phyloP scores from a whole-genome alignment of 257 asterid genomes.

The Ilex aquifolium region DNA sequence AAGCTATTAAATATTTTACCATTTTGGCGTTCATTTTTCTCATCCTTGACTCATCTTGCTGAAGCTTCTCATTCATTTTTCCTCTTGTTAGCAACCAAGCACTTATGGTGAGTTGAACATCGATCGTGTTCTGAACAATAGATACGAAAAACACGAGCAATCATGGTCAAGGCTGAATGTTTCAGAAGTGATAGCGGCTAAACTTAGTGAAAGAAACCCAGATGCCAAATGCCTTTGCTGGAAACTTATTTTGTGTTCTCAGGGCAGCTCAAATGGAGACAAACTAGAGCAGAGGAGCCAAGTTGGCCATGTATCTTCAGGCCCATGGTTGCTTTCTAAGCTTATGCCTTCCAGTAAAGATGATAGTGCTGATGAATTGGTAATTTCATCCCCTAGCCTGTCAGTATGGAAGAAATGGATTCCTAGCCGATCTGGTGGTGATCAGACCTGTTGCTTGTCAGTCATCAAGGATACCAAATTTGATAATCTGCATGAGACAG shows the following conservation, averaged over 20 bases:
- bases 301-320: conserved; percentile 26
- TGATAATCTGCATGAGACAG: conserved; percentile 34
- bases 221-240: conserved; percentile 81
- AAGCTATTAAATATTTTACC: no score
- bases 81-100: conserved; percentile 23
- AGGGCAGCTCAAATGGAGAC: conserved; percentile 17
- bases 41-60: no score
- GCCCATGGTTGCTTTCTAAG: conserved; percentile 76
- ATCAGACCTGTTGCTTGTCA: conserved; percentile 59
- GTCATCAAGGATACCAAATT: conserved; percentile 46
- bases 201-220: conserved; percentile 51
- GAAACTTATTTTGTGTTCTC: conserved; percentile 67
- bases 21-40: no score
- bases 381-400: conserved; percentile 51
- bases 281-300: conserved; percentile 24
- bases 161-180: conserved; percentile 75
- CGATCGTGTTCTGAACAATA: conserved; percentile 52
- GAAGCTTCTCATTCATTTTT: neutral
- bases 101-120: conserved; percentile 41
- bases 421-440: conserved; percentile 36
- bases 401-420: conserved; percentile 81
- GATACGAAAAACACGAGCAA: conserved; percentile 54
- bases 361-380: conserved; percentile 29
- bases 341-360: conserved; percentile 39
- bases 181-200: conserved; percentile 62